Conservation (phyloP, 108 stramenopile genomes). For the Nitzschia sp. region DNA sequence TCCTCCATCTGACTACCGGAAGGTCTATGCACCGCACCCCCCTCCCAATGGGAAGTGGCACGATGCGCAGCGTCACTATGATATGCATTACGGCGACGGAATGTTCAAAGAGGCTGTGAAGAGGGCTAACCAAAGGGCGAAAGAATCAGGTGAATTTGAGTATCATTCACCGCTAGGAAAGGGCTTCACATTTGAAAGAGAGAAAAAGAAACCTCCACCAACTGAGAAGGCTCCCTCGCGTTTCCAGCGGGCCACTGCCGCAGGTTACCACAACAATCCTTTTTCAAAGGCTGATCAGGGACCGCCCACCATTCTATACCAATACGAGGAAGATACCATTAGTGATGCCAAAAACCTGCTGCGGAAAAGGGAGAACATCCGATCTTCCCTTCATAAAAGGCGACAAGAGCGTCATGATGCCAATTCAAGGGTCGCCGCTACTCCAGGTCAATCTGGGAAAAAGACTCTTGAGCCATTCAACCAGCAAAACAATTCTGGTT, state of each 20-base stretch:
- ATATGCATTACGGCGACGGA: conserved; percentile 88
- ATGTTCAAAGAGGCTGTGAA: conserved; percentile 77
- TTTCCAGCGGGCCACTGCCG: not conserved
- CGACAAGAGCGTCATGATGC: conserved; percentile 28
- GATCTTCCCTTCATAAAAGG: conserved; percentile 28
- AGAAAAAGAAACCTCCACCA: not conserved
- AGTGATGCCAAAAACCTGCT: conserved; percentile 25
- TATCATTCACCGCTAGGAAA: conserved; percentile 78
- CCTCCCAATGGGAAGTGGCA: conserved; percentile 81
- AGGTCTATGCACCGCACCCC: conserved; percentile 72
- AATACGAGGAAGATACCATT: conserved; percentile 44
- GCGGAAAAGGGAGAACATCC: conserved; percentile 21
- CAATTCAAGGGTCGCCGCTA: not conserved
- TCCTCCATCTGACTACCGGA: conserved; percentile 65
- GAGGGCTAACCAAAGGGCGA: conserved; percentile 54
- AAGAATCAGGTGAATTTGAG: conserved; percentile 50
- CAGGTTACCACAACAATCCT: conserved; percentile 38
- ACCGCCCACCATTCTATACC: conserved; percentile 24
- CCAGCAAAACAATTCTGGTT: conserved; percentile 5
- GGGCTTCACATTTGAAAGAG: conserved; percentile 60
- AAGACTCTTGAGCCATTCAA: conserved; percentile 8
- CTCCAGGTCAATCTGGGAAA: not conserved
- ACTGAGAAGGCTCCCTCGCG: not conserved
- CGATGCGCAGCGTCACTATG: conserved; percentile 65
- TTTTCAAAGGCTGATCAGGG: conserved; percentile 43